Evolutionary conservation across 495 filamentous ascomycete genomes (phyloP).

Genomic region (Tuber aestivum): DNA sequence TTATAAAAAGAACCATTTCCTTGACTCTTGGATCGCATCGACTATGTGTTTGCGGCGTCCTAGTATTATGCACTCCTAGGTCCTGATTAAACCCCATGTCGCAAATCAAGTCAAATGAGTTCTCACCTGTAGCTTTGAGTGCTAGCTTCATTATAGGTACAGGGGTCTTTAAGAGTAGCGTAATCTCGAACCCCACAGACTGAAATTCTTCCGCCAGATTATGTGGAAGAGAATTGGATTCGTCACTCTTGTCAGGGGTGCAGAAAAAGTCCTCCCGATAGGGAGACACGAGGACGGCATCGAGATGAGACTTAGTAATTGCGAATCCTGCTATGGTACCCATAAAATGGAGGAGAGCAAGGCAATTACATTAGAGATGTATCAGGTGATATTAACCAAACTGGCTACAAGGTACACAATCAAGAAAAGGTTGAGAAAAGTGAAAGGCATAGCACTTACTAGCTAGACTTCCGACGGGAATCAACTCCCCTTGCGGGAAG

Average conservation of each 20-base stretch:
- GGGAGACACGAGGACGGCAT: constrained; percentile 38
- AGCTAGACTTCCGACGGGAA: constrained; percentile 41
- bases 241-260: neutral
- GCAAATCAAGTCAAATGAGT: constrained; percentile 45
- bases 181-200: constrained; percentile 59
- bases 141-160: constrained; percentile 80
- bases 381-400: neutral
- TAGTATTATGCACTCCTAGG: constrained; percentile 71
- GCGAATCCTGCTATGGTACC: constrained; percentile 41
- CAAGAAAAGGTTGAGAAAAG: neutral
- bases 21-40: constrained; percentile 65
- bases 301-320: constrained; percentile 41
- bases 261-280: neutral
- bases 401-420: constrained; percentile 7
- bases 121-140: constrained; percentile 48
- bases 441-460: constrained; percentile 32
- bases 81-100: constrained; percentile 81
- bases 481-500: constrained; percentile 28
- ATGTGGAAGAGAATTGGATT: constrained; percentile 49
- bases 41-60: constrained; percentile 69
- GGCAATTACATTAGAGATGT: constrained; percentile 32
- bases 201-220: constrained; percentile 64
- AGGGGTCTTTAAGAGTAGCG: constrained; percentile 63
- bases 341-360: constrained; percentile 22
- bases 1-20: constrained; percentile 73